phyloP scores from a whole-genome alignment of 331 rosid species.

The Acacia concinna region DNA sequence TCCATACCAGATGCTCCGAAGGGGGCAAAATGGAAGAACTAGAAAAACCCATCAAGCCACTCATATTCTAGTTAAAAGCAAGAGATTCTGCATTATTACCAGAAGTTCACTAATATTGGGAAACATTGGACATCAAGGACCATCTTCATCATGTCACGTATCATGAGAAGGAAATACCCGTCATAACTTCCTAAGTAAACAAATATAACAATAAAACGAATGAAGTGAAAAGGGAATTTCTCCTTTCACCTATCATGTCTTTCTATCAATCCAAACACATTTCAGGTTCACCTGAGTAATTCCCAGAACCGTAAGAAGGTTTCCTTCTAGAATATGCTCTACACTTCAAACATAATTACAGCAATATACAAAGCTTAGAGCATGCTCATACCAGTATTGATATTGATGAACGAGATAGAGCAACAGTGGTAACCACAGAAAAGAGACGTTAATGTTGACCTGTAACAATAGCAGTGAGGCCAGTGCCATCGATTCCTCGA shows the following conservation, averaged over 20 bases:
- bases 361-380: background rate
- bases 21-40: background rate
- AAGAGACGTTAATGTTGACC: slow-evolving; percentile 25
- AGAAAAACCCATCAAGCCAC: background rate
- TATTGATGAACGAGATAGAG: too few species aligned
- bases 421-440: background rate
- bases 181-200: too few species aligned
- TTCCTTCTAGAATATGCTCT: background rate
- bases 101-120: background rate
- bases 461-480: slow-evolving; percentile 79
- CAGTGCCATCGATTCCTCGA: slow-evolving; percentile 57
- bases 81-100: background rate
- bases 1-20: background rate
- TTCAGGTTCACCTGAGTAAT: too few species aligned
- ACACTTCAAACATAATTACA: background rate
- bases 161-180: background rate
- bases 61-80: background rate
- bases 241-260: too few species aligned
- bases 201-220: background rate
- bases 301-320: background rate
- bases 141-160: background rate
- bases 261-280: background rate
- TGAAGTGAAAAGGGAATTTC: too few species aligned
- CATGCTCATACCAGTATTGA: background rate
- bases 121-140: background rate